Percentiles rank a stretch among this genome's conserved stretches.
Conservation (phyloP, 2,329 filamentous ascomycete genomes). For the Colletotrichum eleusines region DNA sequence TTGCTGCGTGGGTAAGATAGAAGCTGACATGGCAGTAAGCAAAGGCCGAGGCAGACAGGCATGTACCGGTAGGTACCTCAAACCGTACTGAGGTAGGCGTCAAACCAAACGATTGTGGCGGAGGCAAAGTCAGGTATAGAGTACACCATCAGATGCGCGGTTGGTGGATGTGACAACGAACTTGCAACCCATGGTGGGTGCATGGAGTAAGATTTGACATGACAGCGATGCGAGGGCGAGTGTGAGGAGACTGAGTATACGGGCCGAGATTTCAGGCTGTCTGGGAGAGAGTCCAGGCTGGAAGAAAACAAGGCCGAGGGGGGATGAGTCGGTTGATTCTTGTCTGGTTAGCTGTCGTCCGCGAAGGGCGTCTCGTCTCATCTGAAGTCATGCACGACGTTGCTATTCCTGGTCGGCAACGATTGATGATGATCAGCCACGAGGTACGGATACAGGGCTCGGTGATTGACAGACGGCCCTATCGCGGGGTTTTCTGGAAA, state of each 20-base stretch:
- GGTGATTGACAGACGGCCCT: conserved; percentile 16
- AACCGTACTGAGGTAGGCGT: background rate
- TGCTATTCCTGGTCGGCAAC: conserved; percentile 34
- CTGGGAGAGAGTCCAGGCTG: conserved; percentile 9
- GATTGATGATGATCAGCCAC: conserved; percentile 11
- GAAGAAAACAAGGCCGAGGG: conserved; percentile 22
- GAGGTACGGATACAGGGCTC: background rate
- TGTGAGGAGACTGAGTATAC: conserved; percentile 9
- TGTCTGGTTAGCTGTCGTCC: conserved; percentile 27
- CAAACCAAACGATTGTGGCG: background rate
- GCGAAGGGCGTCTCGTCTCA: conserved; percentile 11
- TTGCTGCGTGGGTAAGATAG: conserved; percentile 13
- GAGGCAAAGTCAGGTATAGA: background rate
- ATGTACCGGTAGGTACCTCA: background rate
- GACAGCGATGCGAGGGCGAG: conserved; percentile 4
- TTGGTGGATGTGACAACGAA: conserved; percentile 1
- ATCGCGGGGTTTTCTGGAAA: conserved; percentile 15
- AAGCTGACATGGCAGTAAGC: conserved; percentile 8
- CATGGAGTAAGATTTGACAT: conserved; percentile 13
- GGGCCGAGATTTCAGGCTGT: conserved; percentile 26
- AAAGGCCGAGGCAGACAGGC: background rate
- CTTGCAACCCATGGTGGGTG: background rate
- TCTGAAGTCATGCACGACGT: conserved; percentile 32
- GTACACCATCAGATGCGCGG: background rate
- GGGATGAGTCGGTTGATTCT: conserved; percentile 31